A percentile compares a stretch with the other conserved stretches of the same genome.
These are phyloP conservation scores for Globisporangium cystogenes DNA, from an alignment of 352 stramenopile genomes.

Conservation along the genomic window DNA sequence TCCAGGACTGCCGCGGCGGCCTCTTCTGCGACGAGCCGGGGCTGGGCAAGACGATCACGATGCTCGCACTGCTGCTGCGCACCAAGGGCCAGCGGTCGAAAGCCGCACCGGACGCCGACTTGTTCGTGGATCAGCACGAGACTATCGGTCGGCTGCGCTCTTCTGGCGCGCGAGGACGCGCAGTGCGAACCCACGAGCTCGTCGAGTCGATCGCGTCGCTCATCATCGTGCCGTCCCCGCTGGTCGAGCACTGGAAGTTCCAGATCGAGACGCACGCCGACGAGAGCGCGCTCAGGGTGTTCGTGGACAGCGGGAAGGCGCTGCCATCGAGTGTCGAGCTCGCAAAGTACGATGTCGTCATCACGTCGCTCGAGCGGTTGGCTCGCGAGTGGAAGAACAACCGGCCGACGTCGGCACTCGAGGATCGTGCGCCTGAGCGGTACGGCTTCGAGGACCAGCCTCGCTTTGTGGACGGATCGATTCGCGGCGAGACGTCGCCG, in stretches of 20 bases:
- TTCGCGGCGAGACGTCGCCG: constrained; percentile 45
- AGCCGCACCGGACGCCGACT: constrained; percentile 8
- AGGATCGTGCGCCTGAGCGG: constrained; percentile 55
- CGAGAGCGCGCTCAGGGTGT: constrained; percentile 28
- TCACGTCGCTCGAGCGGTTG: constrained; percentile 67
- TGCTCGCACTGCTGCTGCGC: constrained; percentile 72
- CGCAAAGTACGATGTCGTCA: constrained; percentile 58
- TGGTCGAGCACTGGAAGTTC: constrained; percentile 76
- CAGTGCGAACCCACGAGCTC: constrained; percentile 37
- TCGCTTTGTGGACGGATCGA: constrained; percentile 53
- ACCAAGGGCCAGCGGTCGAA: constrained; percentile 52
- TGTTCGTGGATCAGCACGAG: constrained; percentile 6
- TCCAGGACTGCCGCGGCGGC: constrained; percentile 50
- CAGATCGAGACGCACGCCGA: constrained; percentile 59
- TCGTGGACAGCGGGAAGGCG: constrained; percentile 29
- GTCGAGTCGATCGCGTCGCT: constrained; percentile 45
- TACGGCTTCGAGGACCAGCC: constrained; percentile 56
- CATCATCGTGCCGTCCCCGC: constrained; percentile 63
- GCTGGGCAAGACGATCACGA: constrained; percentile 84
- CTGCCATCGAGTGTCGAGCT: constrained; percentile 40
- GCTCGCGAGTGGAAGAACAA: constrained; percentile 58
- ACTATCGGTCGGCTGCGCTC: constrained; percentile 30
- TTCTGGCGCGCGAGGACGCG: constrained; percentile 29
- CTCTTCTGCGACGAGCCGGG: constrained; percentile 84
- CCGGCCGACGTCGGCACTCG: constrained; percentile 50